phyloP scores from a whole-genome alignment of 2,329 filamentous ascomycete species.

The Alternaria sp. region DNA sequence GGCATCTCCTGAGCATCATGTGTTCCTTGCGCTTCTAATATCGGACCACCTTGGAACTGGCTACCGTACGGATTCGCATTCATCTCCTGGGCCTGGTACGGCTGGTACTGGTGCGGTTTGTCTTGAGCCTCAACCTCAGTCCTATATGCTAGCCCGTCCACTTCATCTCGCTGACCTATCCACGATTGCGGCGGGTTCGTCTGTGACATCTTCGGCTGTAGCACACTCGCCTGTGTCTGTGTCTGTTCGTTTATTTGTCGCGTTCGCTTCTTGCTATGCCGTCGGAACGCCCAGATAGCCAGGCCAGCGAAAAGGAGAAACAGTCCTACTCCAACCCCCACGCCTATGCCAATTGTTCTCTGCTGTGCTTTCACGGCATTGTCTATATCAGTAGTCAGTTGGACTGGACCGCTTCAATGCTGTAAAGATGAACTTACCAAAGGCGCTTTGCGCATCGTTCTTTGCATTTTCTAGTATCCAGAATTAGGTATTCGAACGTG shows the following conservation, averaged over 20 bases:
- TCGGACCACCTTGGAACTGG: not conserved
- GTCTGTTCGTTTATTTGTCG: conserved; percentile 9
- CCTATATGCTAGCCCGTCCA: conserved; percentile 9
- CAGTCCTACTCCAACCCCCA: conserved; percentile 4
- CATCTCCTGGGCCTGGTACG: conserved; percentile 8
- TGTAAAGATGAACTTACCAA: not conserved
- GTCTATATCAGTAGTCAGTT: not conserved
- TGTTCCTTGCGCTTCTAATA: conserved; percentile 1
- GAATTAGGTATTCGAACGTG: not conserved
- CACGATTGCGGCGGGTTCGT: not conserved
- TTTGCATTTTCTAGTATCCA: not conserved
- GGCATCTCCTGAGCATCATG: conserved; percentile 11
- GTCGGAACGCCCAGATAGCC: conserved; percentile 3
- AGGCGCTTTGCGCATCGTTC: not conserved
- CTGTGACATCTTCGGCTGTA: not conserved
- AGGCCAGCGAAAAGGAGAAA: conserved; percentile 6
- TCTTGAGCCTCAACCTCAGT: conserved; percentile 4
- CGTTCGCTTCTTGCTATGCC: conserved; percentile 8
- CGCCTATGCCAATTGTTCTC: conserved; percentile 1
- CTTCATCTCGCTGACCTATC: not conserved
- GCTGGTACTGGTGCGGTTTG: not conserved
- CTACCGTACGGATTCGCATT: not conserved
- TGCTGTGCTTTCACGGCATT: conserved; percentile 1
- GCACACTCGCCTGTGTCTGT: not conserved
- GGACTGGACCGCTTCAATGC: not conserved